A percentile compares a stretch with the other conserved stretches of the same genome.
Conservation (phyloP, 2,329 filamentous ascomycete species). For the Stagonosporopsis chrysanthemi region DNA sequence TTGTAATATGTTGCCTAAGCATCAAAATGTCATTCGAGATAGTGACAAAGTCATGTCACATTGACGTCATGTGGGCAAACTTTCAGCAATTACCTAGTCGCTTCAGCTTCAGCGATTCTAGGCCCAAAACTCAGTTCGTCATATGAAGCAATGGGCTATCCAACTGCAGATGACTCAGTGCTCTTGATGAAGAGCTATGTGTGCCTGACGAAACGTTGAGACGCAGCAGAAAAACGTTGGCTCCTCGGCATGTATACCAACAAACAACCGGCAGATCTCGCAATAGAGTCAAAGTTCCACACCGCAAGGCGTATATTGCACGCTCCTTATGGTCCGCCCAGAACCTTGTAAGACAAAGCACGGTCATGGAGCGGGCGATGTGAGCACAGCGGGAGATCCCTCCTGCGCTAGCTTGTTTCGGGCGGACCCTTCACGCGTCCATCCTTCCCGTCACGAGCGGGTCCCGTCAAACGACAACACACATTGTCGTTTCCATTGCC, state of each 20-base stretch:
- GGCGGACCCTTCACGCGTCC: conserved; percentile 6
- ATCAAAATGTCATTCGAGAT: neutral
- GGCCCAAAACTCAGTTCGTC: neutral
- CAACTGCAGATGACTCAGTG: neutral
- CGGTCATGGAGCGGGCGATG: neutral
- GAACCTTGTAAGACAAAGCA: conserved; percentile 4
- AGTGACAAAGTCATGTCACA: neutral
- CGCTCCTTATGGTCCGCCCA: neutral
- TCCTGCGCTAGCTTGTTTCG: conserved; percentile 12
- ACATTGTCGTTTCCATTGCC: conserved; percentile 11
- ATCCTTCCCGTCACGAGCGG: conserved; percentile 9
- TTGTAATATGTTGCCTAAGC: neutral
- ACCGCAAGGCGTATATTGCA: neutral
- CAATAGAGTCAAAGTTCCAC: neutral
- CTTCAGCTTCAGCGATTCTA: neutral
- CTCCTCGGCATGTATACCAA: neutral
- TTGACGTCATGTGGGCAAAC: conserved; percentile 10
- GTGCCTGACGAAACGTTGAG: neutral
- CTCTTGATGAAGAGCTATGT: neutral
- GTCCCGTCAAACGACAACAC: conserved; percentile 11
- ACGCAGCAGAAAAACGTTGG: neutral
- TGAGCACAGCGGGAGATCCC: neutral
- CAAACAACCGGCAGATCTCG: neutral
- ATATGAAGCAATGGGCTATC: neutral
- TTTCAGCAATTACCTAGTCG: neutral